Evolutionary conservation across 192 early-diverging fungal genomes (phyloP).

Genomic region (Rhizophagus prolifer): DNA sequence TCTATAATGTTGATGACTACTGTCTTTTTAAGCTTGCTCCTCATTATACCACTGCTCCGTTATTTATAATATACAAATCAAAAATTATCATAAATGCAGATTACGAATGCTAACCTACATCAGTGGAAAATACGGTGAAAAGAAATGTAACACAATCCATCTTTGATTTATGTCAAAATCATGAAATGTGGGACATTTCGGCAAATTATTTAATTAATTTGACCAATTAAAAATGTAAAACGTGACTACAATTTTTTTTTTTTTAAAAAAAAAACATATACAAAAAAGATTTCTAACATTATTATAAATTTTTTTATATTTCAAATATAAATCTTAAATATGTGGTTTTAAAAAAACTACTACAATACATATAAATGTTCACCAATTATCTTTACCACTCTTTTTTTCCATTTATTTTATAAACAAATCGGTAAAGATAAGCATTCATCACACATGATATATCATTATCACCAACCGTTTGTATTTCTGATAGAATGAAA

Average conservation of each 20-base stretch:
- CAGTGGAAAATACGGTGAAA: slow-evolving; percentile 9
- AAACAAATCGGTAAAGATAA: not conserved
- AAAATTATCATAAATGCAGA: slow-evolving; percentile 6
- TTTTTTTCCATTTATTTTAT: not conserved
- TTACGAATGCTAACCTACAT: not conserved
- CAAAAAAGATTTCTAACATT: not conserved
- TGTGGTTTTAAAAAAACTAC: not conserved
- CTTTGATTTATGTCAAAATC: not conserved
- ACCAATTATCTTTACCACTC: not conserved
- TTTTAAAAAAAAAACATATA: not conserved
- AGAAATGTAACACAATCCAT: not conserved
- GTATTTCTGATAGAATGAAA: too few relatives aligned
- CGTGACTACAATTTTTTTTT: not conserved
- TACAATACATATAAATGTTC: slow-evolving; percentile 1
- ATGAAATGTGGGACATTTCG: not conserved
- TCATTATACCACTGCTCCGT: not conserved
- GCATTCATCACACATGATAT: too few relatives aligned
- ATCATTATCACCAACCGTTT: too few relatives aligned
- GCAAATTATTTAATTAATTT: not conserved
- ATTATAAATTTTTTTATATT: not conserved
- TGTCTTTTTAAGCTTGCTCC: not conserved
- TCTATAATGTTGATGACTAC: not conserved
- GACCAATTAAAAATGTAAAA: not conserved
- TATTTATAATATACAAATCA: not conserved
- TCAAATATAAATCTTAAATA: not conserved